phyloP scores from a whole-genome alignment of 1,139 yeast species.

The Hyphopichia buzzinii region DNA sequence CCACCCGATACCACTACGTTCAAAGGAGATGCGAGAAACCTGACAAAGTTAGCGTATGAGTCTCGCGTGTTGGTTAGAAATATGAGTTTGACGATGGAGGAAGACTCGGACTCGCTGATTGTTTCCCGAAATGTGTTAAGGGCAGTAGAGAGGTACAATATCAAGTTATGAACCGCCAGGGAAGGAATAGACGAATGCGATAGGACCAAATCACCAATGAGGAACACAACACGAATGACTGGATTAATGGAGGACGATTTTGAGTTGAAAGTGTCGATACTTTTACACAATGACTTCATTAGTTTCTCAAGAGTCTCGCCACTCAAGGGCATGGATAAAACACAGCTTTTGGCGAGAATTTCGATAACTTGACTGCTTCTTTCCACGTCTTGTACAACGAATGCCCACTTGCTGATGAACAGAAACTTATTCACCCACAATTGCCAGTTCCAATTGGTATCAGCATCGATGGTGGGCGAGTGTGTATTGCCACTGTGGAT shows the following conservation, averaged over 20 bases:
- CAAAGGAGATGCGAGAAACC: constrained; percentile 15
- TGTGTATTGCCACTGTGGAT: constrained; percentile 3
- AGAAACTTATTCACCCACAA: constrained; percentile 6
- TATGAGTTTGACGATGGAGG: constrained; percentile 10
- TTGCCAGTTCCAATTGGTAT: constrained; percentile 1
- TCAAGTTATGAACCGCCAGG: not conserved
- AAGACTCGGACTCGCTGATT: constrained; percentile 1
- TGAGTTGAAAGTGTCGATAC: not conserved
- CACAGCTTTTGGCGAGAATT: not conserved
- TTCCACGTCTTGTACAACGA: not conserved
- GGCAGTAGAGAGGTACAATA: not conserved
- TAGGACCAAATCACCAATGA: not conserved
- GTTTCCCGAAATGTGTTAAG: constrained; percentile 1
- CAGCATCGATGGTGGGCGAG: too few relatives aligned
- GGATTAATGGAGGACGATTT: not conserved
- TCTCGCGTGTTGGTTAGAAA: constrained; percentile 19
- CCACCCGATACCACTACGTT: not conserved
- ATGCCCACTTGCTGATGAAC: constrained; percentile 12
- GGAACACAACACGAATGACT: not conserved
- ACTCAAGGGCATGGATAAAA: not conserved
- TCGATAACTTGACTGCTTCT: not conserved
- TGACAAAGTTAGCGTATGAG: constrained; percentile 15
- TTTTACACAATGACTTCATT: not conserved
- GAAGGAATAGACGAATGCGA: not conserved
- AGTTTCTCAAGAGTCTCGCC: not conserved